These are phyloP conservation scores for Kodamaea hsintzibuensis DNA, from an alignment of 805 yeast genomes.

Conservation along the genomic window DNA sequence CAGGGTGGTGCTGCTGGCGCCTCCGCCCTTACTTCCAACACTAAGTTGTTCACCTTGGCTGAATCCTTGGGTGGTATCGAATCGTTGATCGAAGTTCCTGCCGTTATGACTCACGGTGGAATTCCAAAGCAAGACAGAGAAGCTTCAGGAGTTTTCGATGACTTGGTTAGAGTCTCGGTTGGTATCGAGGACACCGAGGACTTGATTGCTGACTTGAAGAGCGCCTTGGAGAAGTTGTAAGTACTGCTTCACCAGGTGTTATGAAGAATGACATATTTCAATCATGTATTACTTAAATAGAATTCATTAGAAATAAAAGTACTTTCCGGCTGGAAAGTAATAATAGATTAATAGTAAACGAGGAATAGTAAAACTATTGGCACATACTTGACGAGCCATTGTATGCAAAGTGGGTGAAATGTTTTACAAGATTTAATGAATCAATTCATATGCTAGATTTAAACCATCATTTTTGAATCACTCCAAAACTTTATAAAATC, in stretches of 20 bases:
- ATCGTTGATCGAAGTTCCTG: slow-evolving; percentile 83
- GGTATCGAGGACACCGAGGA: slow-evolving; percentile 34
- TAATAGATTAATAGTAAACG: no score
- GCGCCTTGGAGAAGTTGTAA: slow-evolving; percentile 52
- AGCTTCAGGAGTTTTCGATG: slow-evolving; percentile 77
- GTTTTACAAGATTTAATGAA: no score
- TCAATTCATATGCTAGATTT: no score
- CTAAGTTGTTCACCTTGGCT: slow-evolving; percentile 80
- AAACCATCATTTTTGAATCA: no score
- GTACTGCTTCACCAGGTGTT: no score
- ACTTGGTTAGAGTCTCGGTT: slow-evolving; percentile 60
- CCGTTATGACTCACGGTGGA: slow-evolving; percentile 91
- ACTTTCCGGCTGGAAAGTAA: not conserved
- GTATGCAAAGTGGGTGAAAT: no score
- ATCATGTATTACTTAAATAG: not conserved
- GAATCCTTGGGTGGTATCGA: slow-evolving; percentile 92
- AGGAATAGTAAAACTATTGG: no score
- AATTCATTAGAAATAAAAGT: not conserved
- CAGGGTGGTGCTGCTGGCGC: slow-evolving; percentile 81
- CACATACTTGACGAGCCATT: no score
- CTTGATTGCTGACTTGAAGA: slow-evolving; percentile 44
- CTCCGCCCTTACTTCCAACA: slow-evolving; percentile 66
- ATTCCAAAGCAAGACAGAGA: slow-evolving; percentile 79
- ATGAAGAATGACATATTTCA: not conserved
- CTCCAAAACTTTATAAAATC: not conserved